A percentile compares a stretch with the other conserved stretches of the same genome.
Conservation (phyloP, 257 asterid genomes). For the Euphrasia confusa region DNA sequence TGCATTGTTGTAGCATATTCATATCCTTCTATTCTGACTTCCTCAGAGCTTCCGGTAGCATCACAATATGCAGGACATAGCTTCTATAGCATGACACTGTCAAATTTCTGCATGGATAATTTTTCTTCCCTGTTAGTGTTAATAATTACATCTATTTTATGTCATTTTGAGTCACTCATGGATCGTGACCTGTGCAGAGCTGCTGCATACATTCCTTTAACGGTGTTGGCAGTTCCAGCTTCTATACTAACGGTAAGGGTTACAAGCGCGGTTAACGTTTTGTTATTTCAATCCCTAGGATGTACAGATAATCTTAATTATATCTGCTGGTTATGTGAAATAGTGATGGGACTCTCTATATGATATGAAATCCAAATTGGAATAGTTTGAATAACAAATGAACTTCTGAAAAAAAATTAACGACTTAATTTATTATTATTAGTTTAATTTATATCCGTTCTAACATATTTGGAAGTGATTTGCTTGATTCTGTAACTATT, state of each 20-base stretch:
- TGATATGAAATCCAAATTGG: no score
- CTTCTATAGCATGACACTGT: neutral
- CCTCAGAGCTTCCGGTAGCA: no score
- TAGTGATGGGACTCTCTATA: neutral
- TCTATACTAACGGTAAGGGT: constrained; percentile 79
- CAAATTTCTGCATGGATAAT: neutral
- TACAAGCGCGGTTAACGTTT: neutral
- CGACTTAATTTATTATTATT: neutral
- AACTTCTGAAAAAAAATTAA: neutral
- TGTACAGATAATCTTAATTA: no score
- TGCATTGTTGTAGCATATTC: no score
- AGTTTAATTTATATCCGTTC: constrained; percentile 10
- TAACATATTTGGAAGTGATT: neutral
- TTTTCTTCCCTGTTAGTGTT: neutral
- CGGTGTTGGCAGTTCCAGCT: constrained; percentile 96
- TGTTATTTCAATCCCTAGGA: no score
- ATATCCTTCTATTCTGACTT: no score
- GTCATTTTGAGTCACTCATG: constrained; percentile 17
- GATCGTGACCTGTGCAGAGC: constrained; percentile 54
- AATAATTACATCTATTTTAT: neutral
- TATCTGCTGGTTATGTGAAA: neutral
- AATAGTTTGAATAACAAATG: neutral
- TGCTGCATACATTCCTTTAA: constrained; percentile 85
- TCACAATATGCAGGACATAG: no score
- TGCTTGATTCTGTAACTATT: constrained; percentile 7